A percentile compares a stretch with the other conserved stretches of the same genome.
These are phyloP conservation scores for Pseudomicrostroma phylloplanum DNA, from an alignment of 1,284 basidiomycete genomes.

Conservation along the genomic window DNA sequence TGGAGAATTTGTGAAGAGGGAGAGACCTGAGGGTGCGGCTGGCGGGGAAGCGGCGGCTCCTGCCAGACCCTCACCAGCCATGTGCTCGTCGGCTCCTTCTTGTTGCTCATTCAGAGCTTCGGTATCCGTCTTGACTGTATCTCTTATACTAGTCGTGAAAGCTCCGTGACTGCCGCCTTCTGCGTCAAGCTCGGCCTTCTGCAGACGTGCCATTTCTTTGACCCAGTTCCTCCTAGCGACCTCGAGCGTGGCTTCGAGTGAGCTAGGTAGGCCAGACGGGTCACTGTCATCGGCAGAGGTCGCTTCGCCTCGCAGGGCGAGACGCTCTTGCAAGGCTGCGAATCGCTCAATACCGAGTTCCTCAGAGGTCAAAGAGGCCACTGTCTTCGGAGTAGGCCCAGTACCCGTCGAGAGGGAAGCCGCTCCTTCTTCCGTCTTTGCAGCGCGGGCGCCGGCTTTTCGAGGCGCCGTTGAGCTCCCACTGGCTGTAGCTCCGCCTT, in stretches of 20 bases:
- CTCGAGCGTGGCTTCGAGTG: constrained; percentile 16
- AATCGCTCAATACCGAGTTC: constrained; percentile 27
- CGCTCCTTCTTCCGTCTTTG: not conserved
- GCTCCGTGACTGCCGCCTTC: constrained; percentile 14
- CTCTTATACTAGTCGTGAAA: not conserved
- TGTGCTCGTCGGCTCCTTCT: too few species aligned
- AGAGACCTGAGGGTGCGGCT: not conserved
- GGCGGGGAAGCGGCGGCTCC: too few species aligned
- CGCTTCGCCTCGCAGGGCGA: not conserved
- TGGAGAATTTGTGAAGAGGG: not conserved
- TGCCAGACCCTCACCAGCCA: too few species aligned
- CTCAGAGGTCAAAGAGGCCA: constrained; percentile 12
- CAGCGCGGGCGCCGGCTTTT: not conserved
- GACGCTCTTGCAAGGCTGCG: not conserved
- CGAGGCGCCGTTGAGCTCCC: not conserved
- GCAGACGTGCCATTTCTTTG: constrained; percentile 22
- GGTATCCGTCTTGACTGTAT: too few species aligned
- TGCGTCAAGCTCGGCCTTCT: constrained; percentile 17
- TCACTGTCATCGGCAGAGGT: not conserved
- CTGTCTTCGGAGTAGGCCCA: not conserved
- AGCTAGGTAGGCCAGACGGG: too few species aligned
- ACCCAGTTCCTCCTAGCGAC: constrained; percentile 23
- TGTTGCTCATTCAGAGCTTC: too few species aligned
- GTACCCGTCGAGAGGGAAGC: not conserved
- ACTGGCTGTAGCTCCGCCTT: not conserved